phyloP scores from a whole-genome alignment of 176 grass and related monocot genomes.

The Elaeis guineensis region DNA sequence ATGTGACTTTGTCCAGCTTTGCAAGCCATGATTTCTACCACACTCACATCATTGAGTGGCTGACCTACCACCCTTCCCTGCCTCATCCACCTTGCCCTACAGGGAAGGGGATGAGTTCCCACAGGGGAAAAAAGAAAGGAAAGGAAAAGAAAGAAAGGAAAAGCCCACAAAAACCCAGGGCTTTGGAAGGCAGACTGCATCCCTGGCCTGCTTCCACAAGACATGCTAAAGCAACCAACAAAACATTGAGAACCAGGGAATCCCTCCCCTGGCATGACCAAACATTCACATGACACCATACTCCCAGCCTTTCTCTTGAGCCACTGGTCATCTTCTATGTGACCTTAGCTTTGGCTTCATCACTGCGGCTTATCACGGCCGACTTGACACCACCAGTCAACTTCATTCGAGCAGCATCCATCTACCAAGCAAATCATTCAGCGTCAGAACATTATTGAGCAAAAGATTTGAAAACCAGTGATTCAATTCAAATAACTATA shows the following conservation, averaged over 20 bases:
- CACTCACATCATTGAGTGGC: conserved; percentile 25
- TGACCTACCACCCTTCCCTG: conserved; percentile 11
- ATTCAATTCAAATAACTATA: too few species aligned
- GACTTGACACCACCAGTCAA: background rate
- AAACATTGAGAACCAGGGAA: conserved; percentile 17
- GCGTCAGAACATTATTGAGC: background rate
- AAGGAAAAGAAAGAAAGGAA: conserved; percentile 17
- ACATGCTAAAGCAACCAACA: conserved; percentile 12
- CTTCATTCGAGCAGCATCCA: background rate
- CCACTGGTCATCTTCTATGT: conserved; percentile 7
- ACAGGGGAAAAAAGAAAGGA: conserved; percentile 10
- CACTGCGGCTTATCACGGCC: conserved; percentile 9
- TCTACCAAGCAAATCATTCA: conserved; percentile 1
- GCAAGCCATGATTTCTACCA: conserved; percentile 10
- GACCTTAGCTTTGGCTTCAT: conserved; percentile 16
- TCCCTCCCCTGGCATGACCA: conserved; percentile 28
- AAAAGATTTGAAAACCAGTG: background rate
- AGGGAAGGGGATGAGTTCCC: background rate
- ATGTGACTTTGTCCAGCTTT: conserved; percentile 17
- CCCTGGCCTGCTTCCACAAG: conserved; percentile 38
- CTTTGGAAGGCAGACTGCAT: conserved; percentile 53
- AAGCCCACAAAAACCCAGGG: conserved; percentile 43
- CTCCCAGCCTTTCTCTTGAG: conserved; percentile 12
- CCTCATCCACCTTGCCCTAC: conserved; percentile 9
- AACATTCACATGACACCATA: conserved; percentile 30